phyloP scores from a whole-genome alignment of 2,329 filamentous ascomycete species.

The Juglanconis juglandina region DNA sequence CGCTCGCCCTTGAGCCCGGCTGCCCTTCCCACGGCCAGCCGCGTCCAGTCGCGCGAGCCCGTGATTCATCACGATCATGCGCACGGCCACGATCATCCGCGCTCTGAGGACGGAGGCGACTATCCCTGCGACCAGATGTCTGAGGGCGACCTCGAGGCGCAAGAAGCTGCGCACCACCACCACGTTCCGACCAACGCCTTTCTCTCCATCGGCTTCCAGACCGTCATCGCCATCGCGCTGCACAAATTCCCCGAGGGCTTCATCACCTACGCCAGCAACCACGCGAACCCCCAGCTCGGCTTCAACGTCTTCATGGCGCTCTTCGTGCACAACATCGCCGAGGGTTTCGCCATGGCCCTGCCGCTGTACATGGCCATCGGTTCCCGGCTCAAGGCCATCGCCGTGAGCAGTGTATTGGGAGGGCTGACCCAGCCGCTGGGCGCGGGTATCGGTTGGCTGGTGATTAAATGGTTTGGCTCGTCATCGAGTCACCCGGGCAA shows the following conservation, averaged over 20 bases:
- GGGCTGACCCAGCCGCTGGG: constrained; percentile 85
- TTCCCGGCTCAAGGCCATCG: constrained; percentile 75
- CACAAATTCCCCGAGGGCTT: constrained; percentile 90
- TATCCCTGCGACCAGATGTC: constrained; percentile 23
- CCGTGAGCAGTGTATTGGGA: constrained; percentile 79
- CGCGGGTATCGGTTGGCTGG: constrained; percentile 76
- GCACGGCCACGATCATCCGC: constrained; percentile 10
- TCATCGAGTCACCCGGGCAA: constrained; percentile 23
- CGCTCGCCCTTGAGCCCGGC: constrained; percentile 12
- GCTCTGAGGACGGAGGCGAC: constrained; percentile 20
- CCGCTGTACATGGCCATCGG: constrained; percentile 88
- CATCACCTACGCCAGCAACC: constrained; percentile 95
- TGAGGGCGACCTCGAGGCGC: constrained; percentile 45
- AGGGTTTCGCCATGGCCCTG: constrained; percentile 91
- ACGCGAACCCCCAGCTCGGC: constrained; percentile 84
- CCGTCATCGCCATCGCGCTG: constrained; percentile 87
- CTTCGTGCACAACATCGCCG: constrained; percentile 97
- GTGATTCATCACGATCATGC: constrained; percentile 11
- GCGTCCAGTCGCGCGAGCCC: constrained; percentile 3
- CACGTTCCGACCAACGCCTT: constrained; percentile 94
- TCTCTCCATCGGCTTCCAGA: constrained; percentile 91
- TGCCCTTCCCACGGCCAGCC: neutral
- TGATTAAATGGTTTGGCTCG: constrained; percentile 69
- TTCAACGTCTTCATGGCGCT: constrained; percentile 92
- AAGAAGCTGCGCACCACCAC: constrained; percentile 66